phyloP scores from a whole-genome alignment of 305 asterid species.

The Plantago coronopus region DNA sequence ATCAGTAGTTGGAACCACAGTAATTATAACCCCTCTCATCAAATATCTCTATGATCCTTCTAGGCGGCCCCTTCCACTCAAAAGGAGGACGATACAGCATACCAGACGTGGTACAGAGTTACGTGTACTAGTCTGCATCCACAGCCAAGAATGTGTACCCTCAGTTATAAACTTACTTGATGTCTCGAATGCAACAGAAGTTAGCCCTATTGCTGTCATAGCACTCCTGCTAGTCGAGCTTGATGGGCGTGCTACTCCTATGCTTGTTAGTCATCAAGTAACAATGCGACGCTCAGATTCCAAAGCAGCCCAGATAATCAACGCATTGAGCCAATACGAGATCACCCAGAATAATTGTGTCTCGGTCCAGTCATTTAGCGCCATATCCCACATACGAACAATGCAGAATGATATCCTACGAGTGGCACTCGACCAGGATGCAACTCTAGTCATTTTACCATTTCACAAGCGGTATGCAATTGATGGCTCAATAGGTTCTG shows the following conservation, averaged over 20 bases:
- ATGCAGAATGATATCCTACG: conserved; percentile 65
- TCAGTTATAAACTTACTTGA: conserved; percentile 57
- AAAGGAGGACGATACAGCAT: conserved; percentile 60
- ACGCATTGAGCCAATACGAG: conserved; percentile 63
- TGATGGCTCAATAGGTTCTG: conserved; percentile 59
- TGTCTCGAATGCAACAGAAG: conserved; percentile 55
- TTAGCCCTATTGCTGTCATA: conserved; percentile 54
- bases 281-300: conserved; percentile 43
- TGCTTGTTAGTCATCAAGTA: conserved; percentile 70
- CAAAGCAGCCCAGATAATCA: conserved; percentile 48
- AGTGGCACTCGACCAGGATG: conserved; percentile 50
- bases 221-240: conserved; percentile 65
- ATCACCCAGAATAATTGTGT: conserved; percentile 44
- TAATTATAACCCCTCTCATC: conserved; percentile 53
- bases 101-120: conserved; percentile 45
- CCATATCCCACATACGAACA: conserved; percentile 41
- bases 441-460: conserved; percentile 55
- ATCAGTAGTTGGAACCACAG: conserved; percentile 50
- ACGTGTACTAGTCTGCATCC: conserved; percentile 53
- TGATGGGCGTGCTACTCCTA: conserved; percentile 53
- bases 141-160: conserved; percentile 53
- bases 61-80: conserved; percentile 25
- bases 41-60: conserved; percentile 46
- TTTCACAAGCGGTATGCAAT: conserved; percentile 77
- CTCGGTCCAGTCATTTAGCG: conserved; percentile 45